Base-by-base conservation (phyloP, 345 rosid genomes). In the Populus deltoides region DNA sequence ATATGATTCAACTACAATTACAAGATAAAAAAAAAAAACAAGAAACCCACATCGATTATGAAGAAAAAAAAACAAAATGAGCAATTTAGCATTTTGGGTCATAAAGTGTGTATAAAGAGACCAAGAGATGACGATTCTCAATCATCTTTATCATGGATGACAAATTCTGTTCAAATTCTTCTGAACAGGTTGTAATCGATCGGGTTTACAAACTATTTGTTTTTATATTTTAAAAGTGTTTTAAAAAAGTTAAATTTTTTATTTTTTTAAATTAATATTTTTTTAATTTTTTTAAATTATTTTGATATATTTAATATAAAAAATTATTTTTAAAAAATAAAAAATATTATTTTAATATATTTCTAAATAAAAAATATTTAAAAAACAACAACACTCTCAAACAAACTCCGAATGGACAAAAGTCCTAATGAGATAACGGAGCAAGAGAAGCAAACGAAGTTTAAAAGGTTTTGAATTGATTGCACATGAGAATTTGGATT, bases 401-500 rank as follows among this genome's bases (percentile, higher is more conserved):
- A 27, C 1, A 27, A 27, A 1, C 27, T n/a, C n/a, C n/a, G n/a
- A n/a, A n/a, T n/a, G n/a, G n/a, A n/a, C n/a, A n/a, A n/a, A n/a
- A n/a, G n/a, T n/a, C n/a, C n/a, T n/a, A n/a, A n/a, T 39, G 92
- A 88, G 18, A 87, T 93, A 68, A 94, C 91, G 92, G 93, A 90
- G 81, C 89, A 90, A 68, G 97, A 94, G 88, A 90, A 89, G 80
- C 84, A 87, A 20, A 86, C 97, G 57, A 97, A 94, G 81, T 82
- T 85, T 38, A 33, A 87, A 74, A 70, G 98, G 94, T 8, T 88
- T 94, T 7, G 97, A 94, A 75, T 81, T 93, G 47, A 89, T 94
- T 41, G 98, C 98, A 35, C 91, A 97, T 0, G 98, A 93, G 86
- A 94, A 94, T 83, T 94, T 86, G 61, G 98, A 92, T 12, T 90